These are phyloP conservation scores for Colletotrichum shisoi DNA, from an alignment of 2,329 filamentous ascomycete species.

Conservation along the genomic window DNA sequence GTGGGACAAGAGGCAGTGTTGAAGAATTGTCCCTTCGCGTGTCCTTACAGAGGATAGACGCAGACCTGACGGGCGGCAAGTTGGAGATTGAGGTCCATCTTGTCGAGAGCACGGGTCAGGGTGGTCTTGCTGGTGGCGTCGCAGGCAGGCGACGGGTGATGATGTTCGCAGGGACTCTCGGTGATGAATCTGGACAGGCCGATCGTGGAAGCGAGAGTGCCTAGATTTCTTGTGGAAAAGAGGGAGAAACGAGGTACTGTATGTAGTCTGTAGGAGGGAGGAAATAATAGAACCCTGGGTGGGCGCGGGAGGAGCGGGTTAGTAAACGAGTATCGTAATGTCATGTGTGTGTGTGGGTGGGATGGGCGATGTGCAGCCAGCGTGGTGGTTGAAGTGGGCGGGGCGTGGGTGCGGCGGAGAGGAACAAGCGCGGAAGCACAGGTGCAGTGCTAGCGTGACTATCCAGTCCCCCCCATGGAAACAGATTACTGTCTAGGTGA, in stretches of 20 bases:
- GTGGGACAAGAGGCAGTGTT: conserved; percentile 31
- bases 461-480: no score
- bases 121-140: conserved; percentile 4
- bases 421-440: conserved; percentile 11
- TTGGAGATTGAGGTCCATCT: conserved; percentile 40
- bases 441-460: not conserved
- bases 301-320: conserved; percentile 35
- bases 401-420: conserved; percentile 28
- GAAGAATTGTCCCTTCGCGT: conserved; percentile 30
- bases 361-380: conserved; percentile 14
- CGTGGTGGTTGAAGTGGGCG: conserved; percentile 10
- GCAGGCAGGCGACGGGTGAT: conserved; percentile 18
- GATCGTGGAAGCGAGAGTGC: not conserved
- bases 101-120: conserved; percentile 31
- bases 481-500: no score
- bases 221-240: not conserved
- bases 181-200: conserved; percentile 26
- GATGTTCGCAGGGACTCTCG: conserved; percentile 24
- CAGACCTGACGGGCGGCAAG: conserved; percentile 39
- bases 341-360: conserved; percentile 12
- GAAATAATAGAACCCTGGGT: conserved; percentile 8
- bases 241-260: not conserved
- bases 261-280: not conserved
- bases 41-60: conserved; percentile 34
- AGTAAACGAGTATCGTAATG: conserved; percentile 38